Evolutionary conservation across 441 rosid species (phyloP), one percentile per base, ranked within the genome.

Genomic region (Viola pubescens): DNA sequence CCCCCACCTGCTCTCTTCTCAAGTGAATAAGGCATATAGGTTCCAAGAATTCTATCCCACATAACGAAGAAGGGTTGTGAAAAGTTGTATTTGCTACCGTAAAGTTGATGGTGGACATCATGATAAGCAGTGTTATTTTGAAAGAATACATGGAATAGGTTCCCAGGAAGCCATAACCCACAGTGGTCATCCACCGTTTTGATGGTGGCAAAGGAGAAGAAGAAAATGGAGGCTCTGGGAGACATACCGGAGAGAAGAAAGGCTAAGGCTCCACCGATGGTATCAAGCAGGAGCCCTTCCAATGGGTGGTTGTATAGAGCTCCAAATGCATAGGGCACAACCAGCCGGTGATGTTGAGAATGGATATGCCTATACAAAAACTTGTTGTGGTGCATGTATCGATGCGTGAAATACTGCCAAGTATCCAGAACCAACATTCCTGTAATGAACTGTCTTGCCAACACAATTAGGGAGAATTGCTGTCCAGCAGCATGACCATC

Each of bases 161-260:
- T 92, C 65, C 98, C 97, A 14, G 97, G 98, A 65, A 89, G 89
- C 90, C 95, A 80, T 14, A 92, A 54, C 46, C 98, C 97, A 7
- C 98, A 89, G 70, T 89, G 98, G 69, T 89, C 97, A 60, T 89
- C 97, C 9, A 87, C 96, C 5, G 96, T 87, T 71, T 92, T 92
- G 70, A 92, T 79, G 55, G 97, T 89, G 52, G 94, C 96, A 4
- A 92, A 89, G 42, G 96, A 86, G 83, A 86, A 92, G 80, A 92
- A 92, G 65, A 87, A 82, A 62, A 89, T 86, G 34, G 98, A 91
- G 5, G 86, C 63, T 64, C 94, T 75, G 16, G 97, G 91, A 58
- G 96, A 82, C 98, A 92, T 92, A 54, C 97, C 94, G 2, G 98
- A 87, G 55, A 85, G 65, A 52, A 92, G 91, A 76, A 89, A 92